Base-by-base conservation (phyloP, 129 eudicot genomes). In the Flaveria robusta region DNA sequence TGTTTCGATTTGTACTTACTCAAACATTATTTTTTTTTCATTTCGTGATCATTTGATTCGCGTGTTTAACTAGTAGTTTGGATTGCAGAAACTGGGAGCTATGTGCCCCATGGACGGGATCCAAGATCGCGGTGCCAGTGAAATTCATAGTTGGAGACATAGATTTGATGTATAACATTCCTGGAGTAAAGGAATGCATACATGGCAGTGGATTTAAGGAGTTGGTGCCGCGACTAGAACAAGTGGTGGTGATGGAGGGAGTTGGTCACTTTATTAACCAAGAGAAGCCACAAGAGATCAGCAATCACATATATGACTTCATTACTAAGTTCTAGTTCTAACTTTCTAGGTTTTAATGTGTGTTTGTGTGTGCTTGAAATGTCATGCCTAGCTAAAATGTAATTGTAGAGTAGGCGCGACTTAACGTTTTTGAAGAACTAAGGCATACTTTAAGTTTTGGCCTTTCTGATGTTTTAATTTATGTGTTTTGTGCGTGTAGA, bases 161-260 rank as follows among this genome's bases (percentile, higher is more conserved):
- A 26, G 97, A 91, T 77, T 52, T 85, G 46, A 85, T 88, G 39
- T 91, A 91, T 47, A 82, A 80, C 37, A 68, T 87, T 58, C 90
- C 85, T 0, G 97, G 92, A 20, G 84, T 68, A 34, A 88, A 87
- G 76, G 87, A 89, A 24, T 91, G 79, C 63, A 81, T 91, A 52
- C 85, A 87, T 29, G 71, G 80, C 0, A 86, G 87, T 51, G 89
- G 91, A 7, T 84, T 91, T 82, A 83, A 84, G 71, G 58, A 68
- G 51, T 37, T 26, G 23, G 97, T 91, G 37, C 96, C 88, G 0
- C 81, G 73, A 59, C 56, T 91, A 66, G 87, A 91, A 71, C 85
- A 91, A 67, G 64, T 91, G 23, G 96, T 91, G 26, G 81, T 91
- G 10, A 85, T 91, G 96, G 91, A 91, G 84, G 97, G 90, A 22